phyloP scores from a whole-genome alignment of 2,329 filamentous ascomycete species.

The Dactylonectria macrodidyma region DNA sequence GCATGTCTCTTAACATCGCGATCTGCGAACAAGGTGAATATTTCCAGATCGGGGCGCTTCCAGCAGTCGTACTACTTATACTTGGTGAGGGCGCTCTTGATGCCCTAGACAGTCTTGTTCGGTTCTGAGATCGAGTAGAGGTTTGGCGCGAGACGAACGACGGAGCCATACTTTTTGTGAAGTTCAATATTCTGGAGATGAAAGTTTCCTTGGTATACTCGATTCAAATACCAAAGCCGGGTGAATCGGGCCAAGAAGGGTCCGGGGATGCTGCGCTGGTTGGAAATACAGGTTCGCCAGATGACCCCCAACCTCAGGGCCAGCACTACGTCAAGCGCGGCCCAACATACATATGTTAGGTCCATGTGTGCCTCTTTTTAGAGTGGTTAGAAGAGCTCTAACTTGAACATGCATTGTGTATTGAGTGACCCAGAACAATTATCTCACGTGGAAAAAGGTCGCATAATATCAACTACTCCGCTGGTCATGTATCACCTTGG shows the following conservation, averaged over 20 bases:
- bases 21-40: background rate
- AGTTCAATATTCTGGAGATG: background rate
- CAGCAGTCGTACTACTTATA: background rate
- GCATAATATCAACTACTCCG: too few species aligned
- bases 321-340: background rate
- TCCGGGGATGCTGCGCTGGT: background rate
- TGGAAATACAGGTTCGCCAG: background rate
- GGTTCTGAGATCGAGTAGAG: background rate
- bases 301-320: background rate
- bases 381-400: background rate
- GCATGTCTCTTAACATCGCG: background rate
- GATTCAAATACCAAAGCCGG: constrained; percentile 1
- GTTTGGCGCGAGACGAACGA: background rate
- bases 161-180: background rate
- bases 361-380: background rate
- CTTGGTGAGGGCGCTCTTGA: background rate
- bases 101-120: background rate
- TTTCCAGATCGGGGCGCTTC: background rate
- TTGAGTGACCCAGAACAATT: too few species aligned
- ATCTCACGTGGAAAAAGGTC: too few species aligned
- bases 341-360: background rate
- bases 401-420: background rate
- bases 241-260: constrained; percentile 1
- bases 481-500: too few species aligned
- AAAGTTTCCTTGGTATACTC: background rate